Evolutionary conservation across 169 alveolate genomes (phyloP).

Genomic region (Plasmodium relictum): DNA sequence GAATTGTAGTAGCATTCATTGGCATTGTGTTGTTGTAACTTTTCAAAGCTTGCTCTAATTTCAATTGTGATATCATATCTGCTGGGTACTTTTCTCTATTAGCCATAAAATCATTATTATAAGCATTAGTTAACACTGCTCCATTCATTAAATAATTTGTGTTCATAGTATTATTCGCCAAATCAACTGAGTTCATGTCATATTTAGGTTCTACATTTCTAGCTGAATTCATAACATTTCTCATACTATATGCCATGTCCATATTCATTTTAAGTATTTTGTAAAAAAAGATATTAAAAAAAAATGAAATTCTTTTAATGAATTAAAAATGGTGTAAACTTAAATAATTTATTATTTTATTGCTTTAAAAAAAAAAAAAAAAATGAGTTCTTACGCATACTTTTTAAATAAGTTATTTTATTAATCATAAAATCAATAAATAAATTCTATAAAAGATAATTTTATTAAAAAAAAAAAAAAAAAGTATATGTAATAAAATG

Average conservation of each 20-base stretch:
- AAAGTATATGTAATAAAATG: background rate
- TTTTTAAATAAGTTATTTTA: conserved; percentile 8
- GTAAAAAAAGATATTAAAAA: background rate
- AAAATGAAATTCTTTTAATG: background rate
- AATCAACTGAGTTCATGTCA: conserved; percentile 25
- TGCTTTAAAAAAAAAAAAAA: conserved; percentile 1
- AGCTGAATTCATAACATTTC: conserved; percentile 54
- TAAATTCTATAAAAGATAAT: conserved; percentile 12
- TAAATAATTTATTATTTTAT: background rate
- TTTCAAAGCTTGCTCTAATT: conserved; percentile 52
- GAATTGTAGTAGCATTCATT: conserved; percentile 33
- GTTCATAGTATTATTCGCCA: conserved; percentile 39
- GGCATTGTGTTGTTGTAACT: conserved; percentile 60
- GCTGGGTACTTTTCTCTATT: conserved; percentile 52
- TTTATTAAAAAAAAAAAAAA: conserved; percentile 2
- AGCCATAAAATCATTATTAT: conserved; percentile 26
- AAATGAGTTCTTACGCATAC: background rate
- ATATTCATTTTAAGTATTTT: conserved; percentile 14
- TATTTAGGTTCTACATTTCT: conserved; percentile 52
- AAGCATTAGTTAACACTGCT: conserved; percentile 44
- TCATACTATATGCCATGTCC: conserved; percentile 51
- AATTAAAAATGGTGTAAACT: background rate
- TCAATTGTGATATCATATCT: conserved; percentile 52
- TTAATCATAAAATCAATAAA: background rate
- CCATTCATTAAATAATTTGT: conserved; percentile 71